phyloP scores from a whole-genome alignment of 2,329 filamentous ascomycete species.

The Ophiobolus disseminans region DNA sequence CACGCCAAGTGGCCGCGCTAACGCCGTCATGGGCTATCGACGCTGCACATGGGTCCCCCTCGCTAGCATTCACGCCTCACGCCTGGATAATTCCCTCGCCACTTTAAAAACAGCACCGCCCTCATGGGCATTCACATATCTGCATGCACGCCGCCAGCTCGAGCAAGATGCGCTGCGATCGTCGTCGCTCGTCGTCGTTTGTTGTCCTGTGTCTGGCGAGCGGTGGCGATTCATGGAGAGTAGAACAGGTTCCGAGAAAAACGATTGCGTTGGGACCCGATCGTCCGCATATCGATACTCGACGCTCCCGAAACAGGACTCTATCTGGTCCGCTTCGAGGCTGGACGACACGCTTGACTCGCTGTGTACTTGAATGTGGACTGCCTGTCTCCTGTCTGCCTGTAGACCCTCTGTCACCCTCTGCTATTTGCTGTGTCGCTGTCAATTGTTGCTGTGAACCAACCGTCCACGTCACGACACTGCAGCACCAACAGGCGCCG shows the following conservation, averaged over 20 bases:
- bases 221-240: conserved; percentile 20
- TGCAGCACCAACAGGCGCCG: conserved; percentile 11
- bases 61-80: conserved; percentile 28
- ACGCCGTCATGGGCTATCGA: conserved; percentile 23
- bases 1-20: conserved; percentile 32
- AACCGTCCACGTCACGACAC: conserved; percentile 29
- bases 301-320: conserved; percentile 9
- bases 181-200: not conserved
- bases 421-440: conserved; percentile 1
- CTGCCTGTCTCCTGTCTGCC: not conserved
- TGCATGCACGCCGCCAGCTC: not conserved
- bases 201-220: conserved; percentile 4
- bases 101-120: conserved; percentile 21
- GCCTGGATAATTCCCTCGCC: conserved; percentile 22
- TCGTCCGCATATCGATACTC: conserved; percentile 27
- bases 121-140: not conserved
- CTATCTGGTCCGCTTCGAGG: not conserved
- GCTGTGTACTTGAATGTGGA: too few relatives aligned
- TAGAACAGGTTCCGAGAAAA: conserved; percentile 20
- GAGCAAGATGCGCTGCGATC: conserved; percentile 4
- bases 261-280: conserved; percentile 22
- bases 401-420: not conserved
- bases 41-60: conserved; percentile 32
- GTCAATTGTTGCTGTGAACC: conserved; percentile 2
- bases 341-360: not conserved